phyloP scores from a whole-genome alignment of 177 flowering plant genomes.

The Vitis hybrid region DNA sequence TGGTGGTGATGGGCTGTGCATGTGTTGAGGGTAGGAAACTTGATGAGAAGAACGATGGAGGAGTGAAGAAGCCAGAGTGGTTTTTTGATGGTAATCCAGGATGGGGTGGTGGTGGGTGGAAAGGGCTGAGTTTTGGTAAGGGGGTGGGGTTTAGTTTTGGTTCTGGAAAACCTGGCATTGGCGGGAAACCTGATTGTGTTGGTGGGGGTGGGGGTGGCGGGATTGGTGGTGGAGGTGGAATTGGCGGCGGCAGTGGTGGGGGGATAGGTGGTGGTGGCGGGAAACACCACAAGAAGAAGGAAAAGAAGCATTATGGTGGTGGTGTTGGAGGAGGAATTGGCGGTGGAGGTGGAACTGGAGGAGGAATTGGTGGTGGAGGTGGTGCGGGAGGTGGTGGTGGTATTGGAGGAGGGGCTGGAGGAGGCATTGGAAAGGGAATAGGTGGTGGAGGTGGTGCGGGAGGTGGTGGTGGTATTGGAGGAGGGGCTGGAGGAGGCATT shows the following conservation, averaged over 20 bases:
- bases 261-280: slow-evolving; percentile 12
- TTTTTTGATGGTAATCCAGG: slow-evolving; percentile 10
- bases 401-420: no score
- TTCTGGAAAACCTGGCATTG: slow-evolving; percentile 11
- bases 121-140: slow-evolving; percentile 19
- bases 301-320: neutral
- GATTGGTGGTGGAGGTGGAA: neutral
- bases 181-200: slow-evolving; percentile 27
- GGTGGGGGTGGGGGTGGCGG: slow-evolving; percentile 10
- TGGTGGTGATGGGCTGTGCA: slow-evolving; percentile 3
- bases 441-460: slow-evolving; percentile 2
- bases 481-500: slow-evolving; percentile 8
- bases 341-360: neutral
- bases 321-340: slow-evolving; percentile 8
- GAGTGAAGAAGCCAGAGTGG: slow-evolving; percentile 23
- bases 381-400: no score
- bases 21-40: slow-evolving; percentile 20
- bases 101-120: slow-evolving; percentile 12
- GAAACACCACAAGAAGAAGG: neutral
- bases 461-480: slow-evolving; percentile 5
- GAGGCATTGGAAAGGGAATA: no score
- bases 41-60: slow-evolving; percentile 9
- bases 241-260: slow-evolving; percentile 3
- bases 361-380: no score
- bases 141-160: slow-evolving; percentile 15